Evolutionary conservation across 140 eudicot species (phyloP).

Genomic region (Anethum foeniculum): DNA sequence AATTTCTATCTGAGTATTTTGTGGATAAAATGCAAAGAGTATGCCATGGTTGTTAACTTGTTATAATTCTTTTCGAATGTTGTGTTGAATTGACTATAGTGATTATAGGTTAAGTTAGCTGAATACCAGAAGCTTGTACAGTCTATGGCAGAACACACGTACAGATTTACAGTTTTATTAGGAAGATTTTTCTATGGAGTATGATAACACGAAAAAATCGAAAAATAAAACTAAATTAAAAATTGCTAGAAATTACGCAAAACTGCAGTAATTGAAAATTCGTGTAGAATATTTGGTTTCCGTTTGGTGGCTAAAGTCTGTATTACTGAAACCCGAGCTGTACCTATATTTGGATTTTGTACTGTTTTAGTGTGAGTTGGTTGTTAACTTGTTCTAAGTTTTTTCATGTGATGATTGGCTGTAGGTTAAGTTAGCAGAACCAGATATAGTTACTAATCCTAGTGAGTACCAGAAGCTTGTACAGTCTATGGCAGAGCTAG

Average conservation of each 20-base stretch:
- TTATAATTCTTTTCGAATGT: too few species aligned
- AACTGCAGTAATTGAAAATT: background rate
- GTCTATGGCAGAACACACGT: too few species aligned
- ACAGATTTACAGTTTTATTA: background rate
- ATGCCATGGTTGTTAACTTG: too few species aligned
- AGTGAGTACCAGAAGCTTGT: slow-evolving; percentile 92
- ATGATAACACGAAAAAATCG: background rate
- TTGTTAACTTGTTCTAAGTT: background rate
- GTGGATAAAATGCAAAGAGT: too few species aligned
- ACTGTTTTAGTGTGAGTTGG: background rate
- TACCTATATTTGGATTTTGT: background rate
- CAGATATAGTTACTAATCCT: slow-evolving; percentile 87
- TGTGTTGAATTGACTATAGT: too few species aligned
- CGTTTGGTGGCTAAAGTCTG: too few species aligned
- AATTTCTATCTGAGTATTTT: too few species aligned
- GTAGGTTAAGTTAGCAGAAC: slow-evolving; percentile 90
- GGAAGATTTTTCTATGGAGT: background rate
- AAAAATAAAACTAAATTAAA: background rate
- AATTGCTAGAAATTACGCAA: background rate
- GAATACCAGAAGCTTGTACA: too few species aligned
- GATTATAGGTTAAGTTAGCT: too few species aligned
- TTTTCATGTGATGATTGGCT: slow-evolving; percentile 11
- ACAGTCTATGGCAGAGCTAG: slow-evolving; percentile 82
- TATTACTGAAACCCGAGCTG: too few species aligned
- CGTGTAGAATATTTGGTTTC: background rate